phyloP scores from a whole-genome alignment of 202 grass and related monocot species.

The Zoysia matrella region DNA sequence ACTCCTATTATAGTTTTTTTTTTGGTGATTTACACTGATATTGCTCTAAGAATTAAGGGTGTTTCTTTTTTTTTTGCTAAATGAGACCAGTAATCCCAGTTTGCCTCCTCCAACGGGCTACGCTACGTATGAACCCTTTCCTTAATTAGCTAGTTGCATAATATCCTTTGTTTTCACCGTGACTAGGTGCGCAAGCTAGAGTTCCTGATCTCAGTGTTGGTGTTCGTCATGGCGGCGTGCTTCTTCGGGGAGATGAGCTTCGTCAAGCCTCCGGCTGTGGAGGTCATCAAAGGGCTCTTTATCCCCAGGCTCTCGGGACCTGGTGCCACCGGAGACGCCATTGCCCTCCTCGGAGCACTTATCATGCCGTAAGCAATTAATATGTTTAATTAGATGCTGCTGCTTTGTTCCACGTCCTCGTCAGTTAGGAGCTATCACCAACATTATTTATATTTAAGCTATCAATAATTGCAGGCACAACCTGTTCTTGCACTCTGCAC shows the following conservation, averaged over 20 bases:
- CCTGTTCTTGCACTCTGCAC: constrained; percentile 89
- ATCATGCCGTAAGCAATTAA: constrained; percentile 78
- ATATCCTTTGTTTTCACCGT: not conserved
- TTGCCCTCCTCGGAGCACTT: constrained; percentile 83
- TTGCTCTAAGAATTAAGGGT: no score
- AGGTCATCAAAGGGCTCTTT: constrained; percentile 80
- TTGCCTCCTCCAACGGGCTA: no score
- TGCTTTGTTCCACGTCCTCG: no score
- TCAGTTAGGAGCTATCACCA: not conserved
- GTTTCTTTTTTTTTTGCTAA: no score
- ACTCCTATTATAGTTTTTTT: no score
- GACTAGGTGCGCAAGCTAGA: constrained; percentile 76
- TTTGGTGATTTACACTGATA: no score
- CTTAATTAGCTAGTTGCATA: not conserved
- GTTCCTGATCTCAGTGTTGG: constrained; percentile 25
- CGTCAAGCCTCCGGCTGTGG: constrained; percentile 37
- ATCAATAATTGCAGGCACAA: constrained; percentile 41
- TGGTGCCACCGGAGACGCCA: constrained; percentile 75
- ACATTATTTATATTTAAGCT: not conserved
- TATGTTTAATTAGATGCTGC: no score
- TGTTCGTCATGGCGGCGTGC: no score
- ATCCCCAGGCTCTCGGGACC: constrained; percentile 66
- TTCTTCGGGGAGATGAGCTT: no score
- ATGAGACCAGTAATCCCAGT: no score
- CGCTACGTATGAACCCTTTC: not conserved